Evolutionary conservation across 2,329 filamentous ascomycete genomes (phyloP), one percentile per base, ranked within the genome.

Genomic region (Cercospora berteroae): DNA sequence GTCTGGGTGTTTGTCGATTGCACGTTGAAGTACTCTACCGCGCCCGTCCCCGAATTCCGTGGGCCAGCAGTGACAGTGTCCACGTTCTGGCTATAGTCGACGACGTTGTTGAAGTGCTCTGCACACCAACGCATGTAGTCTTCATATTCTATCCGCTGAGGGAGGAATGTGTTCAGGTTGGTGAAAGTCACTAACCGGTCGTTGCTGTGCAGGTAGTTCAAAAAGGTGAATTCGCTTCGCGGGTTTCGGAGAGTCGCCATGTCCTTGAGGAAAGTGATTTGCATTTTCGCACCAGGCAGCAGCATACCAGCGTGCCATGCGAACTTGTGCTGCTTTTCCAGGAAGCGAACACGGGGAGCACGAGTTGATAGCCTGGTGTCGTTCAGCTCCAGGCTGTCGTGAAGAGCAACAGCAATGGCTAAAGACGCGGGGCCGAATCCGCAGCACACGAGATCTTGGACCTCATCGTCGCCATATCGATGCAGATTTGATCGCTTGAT

Each of bases 211-310:
- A 98, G 87, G 79, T 98, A 98, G 81, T 97, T 97, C 77, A 97
- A 83, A 81, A 97, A 98, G 13, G 94, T 98, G 80, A 98, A 98
- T 75, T 93, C 87, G 72, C 92, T 96, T 70, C 90, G 88, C 7
- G 94, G 94, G 77, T 98, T 89, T 66, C 94, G 87, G 72, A 97
- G 84, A 3, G 92, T 95, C 3, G 94, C 94, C 79, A 98, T 87
- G 77, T 98, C 94, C 82, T 98, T 98, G 82, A 98, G 86, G 82
- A 97, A 98, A 9, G 92, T 96, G 74, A 98, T 98, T 78, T 98
- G 94, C 94, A 98, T 98, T 81, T 91, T 93, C 62, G 94, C 92
- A 5, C 93, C 94, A 0, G 93, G 92, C 3, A 98, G 86, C 67
- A 97, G 88, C 94, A 98, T 98, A 67, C 94, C 94, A 0, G 93